Evolutionary conservation across 805 yeast genomes (phyloP).

Genomic region (Priceomyces carsonii): DNA sequence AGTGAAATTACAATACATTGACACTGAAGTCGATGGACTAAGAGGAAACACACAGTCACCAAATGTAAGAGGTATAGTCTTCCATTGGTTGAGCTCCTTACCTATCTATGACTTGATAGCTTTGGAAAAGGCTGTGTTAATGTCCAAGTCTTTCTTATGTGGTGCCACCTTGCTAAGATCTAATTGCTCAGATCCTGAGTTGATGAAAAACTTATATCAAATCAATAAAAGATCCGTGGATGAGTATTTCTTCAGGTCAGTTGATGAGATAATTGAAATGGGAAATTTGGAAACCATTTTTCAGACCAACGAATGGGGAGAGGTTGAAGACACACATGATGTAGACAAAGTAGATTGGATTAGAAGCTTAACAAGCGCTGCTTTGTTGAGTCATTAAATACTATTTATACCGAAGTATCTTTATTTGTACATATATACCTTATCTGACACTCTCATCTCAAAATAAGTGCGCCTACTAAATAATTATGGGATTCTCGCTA

Average conservation of each 20-base stretch:
- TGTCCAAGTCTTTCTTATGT: conserved; percentile 82
- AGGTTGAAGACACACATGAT: conserved; percentile 97
- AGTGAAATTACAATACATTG: conserved; percentile 58
- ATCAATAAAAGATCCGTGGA: conserved; percentile 30
- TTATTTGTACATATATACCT: too few relatives aligned
- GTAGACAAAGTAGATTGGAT: conserved; percentile 91
- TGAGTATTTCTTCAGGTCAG: conserved; percentile 39
- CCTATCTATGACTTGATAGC: conserved; percentile 81
- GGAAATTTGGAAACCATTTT: conserved; percentile 79
- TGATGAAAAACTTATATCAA: conserved; percentile 29
- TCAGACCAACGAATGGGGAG: conserved; percentile 95
- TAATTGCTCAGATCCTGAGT: conserved; percentile 23
- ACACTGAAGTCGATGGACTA: conserved; percentile 79
- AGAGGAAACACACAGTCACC: conserved; percentile 75
- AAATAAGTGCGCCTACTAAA: not conserved
- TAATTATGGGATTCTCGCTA: too few relatives aligned
- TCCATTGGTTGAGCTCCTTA: conserved; percentile 61
- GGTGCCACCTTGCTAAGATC: conserved; percentile 70
- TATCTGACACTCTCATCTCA: too few relatives aligned
- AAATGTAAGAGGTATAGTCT: conserved; percentile 61
- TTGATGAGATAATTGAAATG: conserved; percentile 73
- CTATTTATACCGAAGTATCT: too few relatives aligned
- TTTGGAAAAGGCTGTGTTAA: conserved; percentile 83
- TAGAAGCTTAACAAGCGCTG: conserved; percentile 79
- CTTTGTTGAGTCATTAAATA: conserved; percentile 26